Base-by-base conservation (phyloP, 1,139 yeast species). In the Tardiomyces digboiensis region DNA sequence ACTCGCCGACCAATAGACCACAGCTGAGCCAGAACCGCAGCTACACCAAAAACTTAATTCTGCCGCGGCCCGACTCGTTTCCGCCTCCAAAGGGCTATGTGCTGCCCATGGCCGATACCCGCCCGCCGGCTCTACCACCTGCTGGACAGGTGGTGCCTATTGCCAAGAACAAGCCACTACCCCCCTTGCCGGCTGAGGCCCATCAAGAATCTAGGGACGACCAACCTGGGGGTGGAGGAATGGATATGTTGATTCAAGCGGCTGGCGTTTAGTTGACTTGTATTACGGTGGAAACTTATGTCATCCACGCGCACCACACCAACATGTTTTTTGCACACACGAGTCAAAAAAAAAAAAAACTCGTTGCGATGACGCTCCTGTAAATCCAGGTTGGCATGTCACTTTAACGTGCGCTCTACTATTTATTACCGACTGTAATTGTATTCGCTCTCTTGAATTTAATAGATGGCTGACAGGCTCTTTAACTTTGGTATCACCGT, bases 141-240 rank as follows among this genome's bases (percentile, higher is more conserved):
- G 57, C 53, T 40, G 58, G 58, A 18, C 41, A 48, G 42, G 48
- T 43, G 37, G 37, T 39, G 8, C 39, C 49, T 21, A 18, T 43
- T 38, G 44, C 45, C 36, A 42, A 52, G 44, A 48, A 58, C 43
- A 60, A 61, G 49, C 65, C 65, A 13, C 47, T 61, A 37, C 65
- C 65, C 14, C 64, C 64, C 4, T 47, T 60, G 42, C 64, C 65
- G 21, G 50, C 44, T 39, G 60, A 55, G 37, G 58, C 37, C 40
- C 14, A 26, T 20, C 37, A 29, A 26, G 13, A 19, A 22, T 23
- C 18, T 8, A 19, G 14, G 20, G 19, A 39, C 12, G 19, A 14
- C 8, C 38, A n/a, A 19, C 20, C 20, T 8, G 13, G 2, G 12
- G 37, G 16, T 29, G 29, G 7, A 36, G 19, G 39, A 16, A 20